A percentile compares a stretch with the other conserved stretches of the same genome.
Evolutionary conservation across 73 alveolate species (phyloP).

Genomic region (Blepharisma stoltei): DNA sequence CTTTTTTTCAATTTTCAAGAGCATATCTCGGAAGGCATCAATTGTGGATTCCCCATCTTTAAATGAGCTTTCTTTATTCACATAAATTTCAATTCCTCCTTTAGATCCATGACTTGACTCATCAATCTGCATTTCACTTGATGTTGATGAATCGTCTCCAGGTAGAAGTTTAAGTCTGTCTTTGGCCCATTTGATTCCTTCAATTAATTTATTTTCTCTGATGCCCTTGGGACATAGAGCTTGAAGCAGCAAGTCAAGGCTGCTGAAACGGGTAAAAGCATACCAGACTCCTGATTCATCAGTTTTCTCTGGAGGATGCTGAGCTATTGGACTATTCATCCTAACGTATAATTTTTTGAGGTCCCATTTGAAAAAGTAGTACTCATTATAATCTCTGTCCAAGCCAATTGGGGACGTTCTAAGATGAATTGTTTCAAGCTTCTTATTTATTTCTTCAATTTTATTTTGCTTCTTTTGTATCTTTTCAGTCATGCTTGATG

Average conservation of each 20-base stretch:
- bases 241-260: constrained; percentile 37
- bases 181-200: constrained; percentile 38
- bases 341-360: constrained; percentile 47
- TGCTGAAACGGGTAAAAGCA: background rate
- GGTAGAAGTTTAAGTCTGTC: constrained; percentile 42
- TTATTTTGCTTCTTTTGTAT: constrained; percentile 39
- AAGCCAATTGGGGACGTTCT: constrained; percentile 47
- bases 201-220: constrained; percentile 60
- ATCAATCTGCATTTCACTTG: background rate
- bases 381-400: constrained; percentile 54
- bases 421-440: constrained; percentile 42
- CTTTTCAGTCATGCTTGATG: constrained; percentile 43
- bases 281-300: background rate
- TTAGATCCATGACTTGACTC: background rate
- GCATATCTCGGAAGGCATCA: background rate
- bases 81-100: background rate
- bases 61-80: background rate
- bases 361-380: constrained; percentile 63
- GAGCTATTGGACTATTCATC: background rate
- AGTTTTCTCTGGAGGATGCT: constrained; percentile 1
- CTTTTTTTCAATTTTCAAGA: background rate
- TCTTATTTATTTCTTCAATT: constrained; percentile 46
- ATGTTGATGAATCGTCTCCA: constrained; percentile 30
- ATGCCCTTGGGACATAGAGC: constrained; percentile 51
- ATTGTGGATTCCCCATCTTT: background rate